phyloP scores from a whole-genome alignment of 306 rosid genomes.

The Rubus parviflorus region DNA sequence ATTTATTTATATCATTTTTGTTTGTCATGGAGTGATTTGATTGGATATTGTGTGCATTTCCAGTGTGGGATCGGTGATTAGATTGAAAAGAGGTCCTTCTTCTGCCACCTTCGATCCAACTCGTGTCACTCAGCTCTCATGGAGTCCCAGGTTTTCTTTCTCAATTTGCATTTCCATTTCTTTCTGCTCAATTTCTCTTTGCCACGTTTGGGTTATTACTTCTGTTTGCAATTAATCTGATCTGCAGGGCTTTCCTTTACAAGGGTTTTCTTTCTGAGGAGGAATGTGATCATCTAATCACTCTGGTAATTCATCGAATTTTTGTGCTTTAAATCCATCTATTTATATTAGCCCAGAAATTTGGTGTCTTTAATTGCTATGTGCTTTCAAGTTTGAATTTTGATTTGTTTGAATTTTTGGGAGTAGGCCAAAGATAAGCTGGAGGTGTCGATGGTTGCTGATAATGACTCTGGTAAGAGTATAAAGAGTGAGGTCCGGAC shows the following conservation, averaged over 20 bases:
- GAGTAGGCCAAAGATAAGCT: conserved; percentile 79
- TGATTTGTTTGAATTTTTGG: conserved; percentile 25
- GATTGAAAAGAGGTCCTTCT: conserved; percentile 40
- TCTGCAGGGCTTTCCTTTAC: conserved; percentile 80
- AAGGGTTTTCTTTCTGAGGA: conserved; percentile 62
- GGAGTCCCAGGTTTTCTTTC: conserved; percentile 78
- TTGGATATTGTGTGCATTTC: conserved; percentile 1
- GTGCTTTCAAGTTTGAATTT: conserved; percentile 8
- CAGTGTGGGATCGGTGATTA: conserved; percentile 60
- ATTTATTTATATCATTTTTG: not conserved
- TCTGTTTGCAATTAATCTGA: conserved; percentile 5
- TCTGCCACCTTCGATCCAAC: conserved; percentile 67
- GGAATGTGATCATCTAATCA: conserved; percentile 82
- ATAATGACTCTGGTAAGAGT: conserved; percentile 81
- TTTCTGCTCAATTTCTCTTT: not conserved
- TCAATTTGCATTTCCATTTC: conserved; percentile 1
- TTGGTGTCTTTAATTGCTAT: not conserved
- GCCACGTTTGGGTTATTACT: not conserved
- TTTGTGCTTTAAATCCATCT: not conserved
- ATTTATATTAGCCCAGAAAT: not conserved
- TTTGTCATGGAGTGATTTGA: not conserved
- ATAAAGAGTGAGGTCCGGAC: conserved; percentile 79
- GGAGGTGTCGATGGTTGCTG: conserved; percentile 88
- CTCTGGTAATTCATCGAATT: conserved; percentile 45
- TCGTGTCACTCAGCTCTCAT: conserved; percentile 78